These are phyloP conservation scores for Gentiana dahurica DNA, from an alignment of 257 asterid genomes.

Conservation along the genomic window DNA sequence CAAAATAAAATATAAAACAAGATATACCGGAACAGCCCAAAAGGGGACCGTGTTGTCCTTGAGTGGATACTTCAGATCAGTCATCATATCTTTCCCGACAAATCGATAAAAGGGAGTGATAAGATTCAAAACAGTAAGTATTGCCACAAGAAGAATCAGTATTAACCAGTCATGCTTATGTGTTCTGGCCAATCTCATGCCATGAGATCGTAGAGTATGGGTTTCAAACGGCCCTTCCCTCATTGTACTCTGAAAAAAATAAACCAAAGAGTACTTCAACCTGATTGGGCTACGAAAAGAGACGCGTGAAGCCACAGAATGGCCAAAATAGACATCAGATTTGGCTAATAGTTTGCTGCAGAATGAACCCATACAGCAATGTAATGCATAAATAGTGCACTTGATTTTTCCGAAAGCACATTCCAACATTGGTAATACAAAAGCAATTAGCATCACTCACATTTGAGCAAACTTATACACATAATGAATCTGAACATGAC, in stretches of 20 bases:
- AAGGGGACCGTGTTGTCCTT: constrained; percentile 53
- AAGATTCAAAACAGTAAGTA: constrained; percentile 29
- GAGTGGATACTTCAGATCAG: constrained; percentile 64
- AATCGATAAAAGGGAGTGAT: constrained; percentile 70
- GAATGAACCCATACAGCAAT: too few relatives aligned
- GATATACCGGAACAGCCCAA: constrained; percentile 73
- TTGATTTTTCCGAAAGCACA: too few relatives aligned
- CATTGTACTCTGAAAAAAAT: constrained; percentile 42
- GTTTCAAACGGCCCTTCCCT: constrained; percentile 39
- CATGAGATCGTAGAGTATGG: constrained; percentile 75
- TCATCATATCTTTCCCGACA: constrained; percentile 89
- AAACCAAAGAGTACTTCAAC: not conserved
- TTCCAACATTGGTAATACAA: too few relatives aligned
- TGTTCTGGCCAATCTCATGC: constrained; percentile 47
- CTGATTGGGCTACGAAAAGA: too few relatives aligned
- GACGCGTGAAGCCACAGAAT: too few relatives aligned
- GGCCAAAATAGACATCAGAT: too few relatives aligned
- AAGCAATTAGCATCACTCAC: too few relatives aligned
- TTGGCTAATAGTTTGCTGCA: too few relatives aligned
- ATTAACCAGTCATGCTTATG: constrained; percentile 83
- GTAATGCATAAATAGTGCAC: too few relatives aligned
- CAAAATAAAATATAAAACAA: not conserved
- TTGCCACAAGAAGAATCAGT: constrained; percentile 41
- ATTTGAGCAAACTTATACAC: too few relatives aligned
- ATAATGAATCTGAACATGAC: too few relatives aligned